Percentiles rank a stretch among this genome's conserved stretches.
Conservation (phyloP, 169 alveolate genomes). For the Ichthyophthirius multifiliis region DNA sequence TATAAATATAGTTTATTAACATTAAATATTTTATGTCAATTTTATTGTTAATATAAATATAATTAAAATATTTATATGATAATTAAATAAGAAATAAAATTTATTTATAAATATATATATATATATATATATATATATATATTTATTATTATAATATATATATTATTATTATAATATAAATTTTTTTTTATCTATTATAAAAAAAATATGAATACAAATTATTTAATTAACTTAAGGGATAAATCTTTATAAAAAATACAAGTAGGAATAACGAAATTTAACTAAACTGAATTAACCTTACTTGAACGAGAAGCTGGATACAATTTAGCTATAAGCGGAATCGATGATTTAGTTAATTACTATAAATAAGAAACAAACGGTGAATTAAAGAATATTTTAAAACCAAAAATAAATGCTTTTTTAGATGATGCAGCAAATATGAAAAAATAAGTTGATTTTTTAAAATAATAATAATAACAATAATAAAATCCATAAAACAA, state of each 20-base stretch:
- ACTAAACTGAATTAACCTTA: no score
- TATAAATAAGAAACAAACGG: neutral
- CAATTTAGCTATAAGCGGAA: neutral
- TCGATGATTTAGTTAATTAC: neutral
- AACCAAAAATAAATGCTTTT: constrained; percentile 1
- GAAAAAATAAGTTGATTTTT: neutral
- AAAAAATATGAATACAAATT: neutral
- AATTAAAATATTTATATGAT: neutral
- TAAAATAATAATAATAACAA: neutral
- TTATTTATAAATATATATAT: neutral
- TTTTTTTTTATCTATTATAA: neutral
- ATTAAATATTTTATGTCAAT: neutral
- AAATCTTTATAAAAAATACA: no score
- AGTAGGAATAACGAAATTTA: no score
- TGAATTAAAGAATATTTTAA: neutral
- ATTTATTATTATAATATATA: neutral
- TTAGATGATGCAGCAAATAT: neutral
- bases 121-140: neutral
- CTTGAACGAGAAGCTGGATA: neutral
- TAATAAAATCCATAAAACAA: neutral
- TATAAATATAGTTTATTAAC: neutral
- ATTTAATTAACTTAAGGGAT: neutral
- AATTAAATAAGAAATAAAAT: neutral
- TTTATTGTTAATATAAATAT: neutral
- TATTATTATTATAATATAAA: neutral